Conservation (phyloP, 768 basidiomycete species). For the Cantharellus anzutake region DNA sequence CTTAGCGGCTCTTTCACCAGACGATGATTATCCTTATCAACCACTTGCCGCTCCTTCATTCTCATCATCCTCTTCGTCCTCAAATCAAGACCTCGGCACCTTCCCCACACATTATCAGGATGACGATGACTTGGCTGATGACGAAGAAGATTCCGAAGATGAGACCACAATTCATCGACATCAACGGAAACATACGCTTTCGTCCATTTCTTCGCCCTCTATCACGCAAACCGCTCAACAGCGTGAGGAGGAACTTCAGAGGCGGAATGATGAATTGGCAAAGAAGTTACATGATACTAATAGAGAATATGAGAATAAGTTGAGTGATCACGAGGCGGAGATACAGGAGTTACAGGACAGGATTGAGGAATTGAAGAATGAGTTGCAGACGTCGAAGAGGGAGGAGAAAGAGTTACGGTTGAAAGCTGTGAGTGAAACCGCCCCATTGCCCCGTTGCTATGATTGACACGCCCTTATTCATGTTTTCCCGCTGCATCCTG, state of each 20-base stretch:
- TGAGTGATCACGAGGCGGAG: slow-evolving; percentile 64
- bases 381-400: slow-evolving; percentile 60
- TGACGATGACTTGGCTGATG: slow-evolving; percentile 1
- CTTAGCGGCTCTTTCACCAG: no score
- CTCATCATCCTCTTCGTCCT: not conserved
- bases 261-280: slow-evolving; percentile 54
- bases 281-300: slow-evolving; percentile 63
- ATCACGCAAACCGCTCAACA: not conserved
- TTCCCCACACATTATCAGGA: slow-evolving; percentile 34
- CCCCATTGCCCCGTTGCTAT: not conserved
- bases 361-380: slow-evolving; percentile 59
- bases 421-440: slow-evolving; percentile 47
- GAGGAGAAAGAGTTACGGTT: slow-evolving; percentile 84
- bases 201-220: not conserved
- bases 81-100: not conserved
- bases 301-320: slow-evolving; percentile 39
- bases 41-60: no score
- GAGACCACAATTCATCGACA: not conserved
- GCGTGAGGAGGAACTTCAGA: slow-evolving; percentile 15
- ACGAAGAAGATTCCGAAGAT: not conserved
- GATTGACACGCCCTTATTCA: slow-evolving; percentile 10
- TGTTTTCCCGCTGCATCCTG: slow-evolving; percentile 10
- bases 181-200: not conserved
- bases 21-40: no score
- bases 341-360: slow-evolving; percentile 59